Evolutionary conservation across 1,139 yeast species (phyloP).

Genomic region (Pichiaceae sp.): DNA sequence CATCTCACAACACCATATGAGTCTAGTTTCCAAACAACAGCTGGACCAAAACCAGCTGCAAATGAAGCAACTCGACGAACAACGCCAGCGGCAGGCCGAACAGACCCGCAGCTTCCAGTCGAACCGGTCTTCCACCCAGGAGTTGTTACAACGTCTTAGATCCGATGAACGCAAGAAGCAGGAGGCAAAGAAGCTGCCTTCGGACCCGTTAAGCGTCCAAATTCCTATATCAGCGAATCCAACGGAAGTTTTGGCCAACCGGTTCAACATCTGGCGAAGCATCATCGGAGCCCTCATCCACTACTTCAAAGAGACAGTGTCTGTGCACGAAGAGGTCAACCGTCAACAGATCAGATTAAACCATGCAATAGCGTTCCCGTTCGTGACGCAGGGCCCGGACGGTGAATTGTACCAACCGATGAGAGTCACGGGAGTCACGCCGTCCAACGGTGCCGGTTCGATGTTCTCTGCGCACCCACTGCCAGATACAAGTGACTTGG

Average conservation of each 20-base stretch:
- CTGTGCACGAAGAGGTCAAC: constrained; percentile 80
- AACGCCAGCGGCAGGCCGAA: constrained; percentile 29
- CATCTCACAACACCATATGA: too few relatives aligned
- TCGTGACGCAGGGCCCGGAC: constrained; percentile 27
- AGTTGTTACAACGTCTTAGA: constrained; percentile 14
- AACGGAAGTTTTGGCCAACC: constrained; percentile 73
- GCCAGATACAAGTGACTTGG: constrained; percentile 9
- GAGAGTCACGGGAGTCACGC: constrained; percentile 12
- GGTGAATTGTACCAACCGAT: constrained; percentile 28
- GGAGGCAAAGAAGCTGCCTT: constrained; percentile 25
- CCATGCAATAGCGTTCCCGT: constrained; percentile 63
- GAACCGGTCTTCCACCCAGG: constrained; percentile 18
- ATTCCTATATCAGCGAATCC: constrained; percentile 60
- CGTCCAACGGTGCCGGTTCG: constrained; percentile 6
- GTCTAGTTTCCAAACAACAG: constrained; percentile 26
- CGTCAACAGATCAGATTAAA: constrained; percentile 77
- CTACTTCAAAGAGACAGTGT: constrained; percentile 72
- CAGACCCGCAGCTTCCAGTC: constrained; percentile 24
- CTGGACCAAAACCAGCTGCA: constrained; percentile 24
- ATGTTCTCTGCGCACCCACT: constrained; percentile 5
- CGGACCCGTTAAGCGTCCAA: constrained; percentile 34
- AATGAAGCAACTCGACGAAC: constrained; percentile 25
- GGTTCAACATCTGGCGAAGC: constrained; percentile 83
- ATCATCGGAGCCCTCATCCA: constrained; percentile 66
- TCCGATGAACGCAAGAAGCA: constrained; percentile 8